These are phyloP conservation scores for Hyphochytrium catenoides DNA, from an alignment of 352 stramenopile genomes.

Conservation along the genomic window DNA sequence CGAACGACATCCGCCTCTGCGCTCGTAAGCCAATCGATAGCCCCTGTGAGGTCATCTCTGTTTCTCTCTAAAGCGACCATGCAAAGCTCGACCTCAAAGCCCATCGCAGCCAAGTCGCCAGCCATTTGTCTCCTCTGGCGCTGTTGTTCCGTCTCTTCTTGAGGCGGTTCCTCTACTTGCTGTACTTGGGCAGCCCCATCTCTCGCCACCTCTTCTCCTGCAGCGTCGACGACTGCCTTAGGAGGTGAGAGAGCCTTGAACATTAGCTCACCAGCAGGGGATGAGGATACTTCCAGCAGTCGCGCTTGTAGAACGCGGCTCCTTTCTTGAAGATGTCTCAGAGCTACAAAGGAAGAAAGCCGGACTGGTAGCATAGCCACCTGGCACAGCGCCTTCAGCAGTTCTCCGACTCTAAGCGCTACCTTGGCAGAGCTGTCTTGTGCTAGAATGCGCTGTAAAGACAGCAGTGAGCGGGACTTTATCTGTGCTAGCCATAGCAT, in stretches of 20 bases:
- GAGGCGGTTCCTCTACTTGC: slow-evolving; percentile 21
- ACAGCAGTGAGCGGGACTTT: slow-evolving; percentile 42
- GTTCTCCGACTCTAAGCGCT: too few species aligned
- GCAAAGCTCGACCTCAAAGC: slow-evolving; percentile 61
- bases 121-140: slow-evolving; percentile 41
- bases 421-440: too few species aligned
- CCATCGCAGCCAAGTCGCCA: slow-evolving; percentile 51
- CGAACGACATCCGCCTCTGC: background rate
- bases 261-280: slow-evolving; percentile 39
- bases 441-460: slow-evolving; percentile 40
- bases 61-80: slow-evolving; percentile 50
- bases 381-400: too few species aligned
- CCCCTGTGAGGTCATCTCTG: slow-evolving; percentile 47
- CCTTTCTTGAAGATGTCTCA: slow-evolving; percentile 43
- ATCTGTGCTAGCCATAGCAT: slow-evolving; percentile 56
- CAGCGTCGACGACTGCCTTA: slow-evolving; percentile 13
- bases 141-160: slow-evolving; percentile 45
- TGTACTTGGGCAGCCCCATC: slow-evolving; percentile 7
- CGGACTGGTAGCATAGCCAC: too few species aligned
- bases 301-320: slow-evolving; percentile 53
- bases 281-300: slow-evolving; percentile 54
- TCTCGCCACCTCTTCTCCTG: background rate
- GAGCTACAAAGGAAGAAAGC: too few species aligned
- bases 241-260: slow-evolving; percentile 35
- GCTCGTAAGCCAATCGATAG: slow-evolving; percentile 62